Percentiles rank a stretch among this genome's conserved stretches.
phyloP scores from a whole-genome alignment of 108 stramenopile species.

The Chaetoceros tenuissimus region DNA sequence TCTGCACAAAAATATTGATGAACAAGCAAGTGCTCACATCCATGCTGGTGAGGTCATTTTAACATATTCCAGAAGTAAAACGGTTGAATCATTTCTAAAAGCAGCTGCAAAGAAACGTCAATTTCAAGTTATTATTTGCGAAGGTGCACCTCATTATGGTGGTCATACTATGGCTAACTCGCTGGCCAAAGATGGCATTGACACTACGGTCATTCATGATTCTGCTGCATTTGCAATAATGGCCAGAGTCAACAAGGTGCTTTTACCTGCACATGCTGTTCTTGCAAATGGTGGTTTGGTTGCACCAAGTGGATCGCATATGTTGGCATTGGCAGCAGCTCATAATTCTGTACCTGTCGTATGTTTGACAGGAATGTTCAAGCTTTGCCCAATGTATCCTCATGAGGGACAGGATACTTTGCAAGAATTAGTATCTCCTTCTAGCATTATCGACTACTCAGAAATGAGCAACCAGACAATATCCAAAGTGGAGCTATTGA shows the following conservation, averaged over 20 bases:
- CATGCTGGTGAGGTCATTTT: conserved; percentile 92
- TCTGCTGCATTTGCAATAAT: conserved; percentile 52
- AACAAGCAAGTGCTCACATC: conserved; percentile 86
- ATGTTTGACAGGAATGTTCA: conserved; percentile 90
- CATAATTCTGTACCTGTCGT: conserved; percentile 92
- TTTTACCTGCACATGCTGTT: conserved; percentile 91
- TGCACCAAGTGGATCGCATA: conserved; percentile 80
- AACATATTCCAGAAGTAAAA: conserved; percentile 80
- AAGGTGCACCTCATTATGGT: conserved; percentile 80
- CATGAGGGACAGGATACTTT: conserved; percentile 94
- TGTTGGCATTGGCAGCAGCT: conserved; percentile 89
- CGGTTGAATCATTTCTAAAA: conserved; percentile 79
- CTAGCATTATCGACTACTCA: conserved; percentile 51
- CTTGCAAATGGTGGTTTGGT: conserved; percentile 96
- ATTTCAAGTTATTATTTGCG: conserved; percentile 95
- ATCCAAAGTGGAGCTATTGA: conserved; percentile 78
- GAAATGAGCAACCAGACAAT: conserved; percentile 38
- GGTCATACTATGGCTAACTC: conserved; percentile 80
- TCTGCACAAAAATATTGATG: conserved; percentile 79
- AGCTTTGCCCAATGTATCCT: conserved; percentile 94
- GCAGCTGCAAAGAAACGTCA: conserved; percentile 75
- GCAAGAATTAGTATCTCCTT: conserved; percentile 79
- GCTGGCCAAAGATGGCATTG: conserved; percentile 77
- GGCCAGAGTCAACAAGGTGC: conserved; percentile 93
- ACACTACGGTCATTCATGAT: conserved; percentile 39